phyloP scores from a whole-genome alignment of 164 flowering plant species.

The grape (Vitis vinifera) region ASM3070453v1 NC_081817.1:2291501-2292000 shows the following conservation, averaged over 20 bases:
- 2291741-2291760: neutral
- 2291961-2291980: neutral
- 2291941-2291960: neutral
- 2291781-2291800: neutral
- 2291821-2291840: no score
- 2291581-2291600: no score
- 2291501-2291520: no score
- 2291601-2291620: no score
- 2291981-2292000: neutral
- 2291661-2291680: no score
- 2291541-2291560: no score
- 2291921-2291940: conserved; percentile 7
- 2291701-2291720: neutral
- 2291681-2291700: no score
- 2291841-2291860: no score
- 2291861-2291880: neutral
- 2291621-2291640: no score
- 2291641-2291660: no score
- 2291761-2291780: neutral
- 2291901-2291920: conserved; percentile 15
- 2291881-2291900: neutral
- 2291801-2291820: neutral
- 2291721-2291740: neutral
- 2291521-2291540: no score
- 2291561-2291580: no score